Conservation (phyloP, 352 stramenopile species). For the Phytophthora macrochlamydospora region DNA sequence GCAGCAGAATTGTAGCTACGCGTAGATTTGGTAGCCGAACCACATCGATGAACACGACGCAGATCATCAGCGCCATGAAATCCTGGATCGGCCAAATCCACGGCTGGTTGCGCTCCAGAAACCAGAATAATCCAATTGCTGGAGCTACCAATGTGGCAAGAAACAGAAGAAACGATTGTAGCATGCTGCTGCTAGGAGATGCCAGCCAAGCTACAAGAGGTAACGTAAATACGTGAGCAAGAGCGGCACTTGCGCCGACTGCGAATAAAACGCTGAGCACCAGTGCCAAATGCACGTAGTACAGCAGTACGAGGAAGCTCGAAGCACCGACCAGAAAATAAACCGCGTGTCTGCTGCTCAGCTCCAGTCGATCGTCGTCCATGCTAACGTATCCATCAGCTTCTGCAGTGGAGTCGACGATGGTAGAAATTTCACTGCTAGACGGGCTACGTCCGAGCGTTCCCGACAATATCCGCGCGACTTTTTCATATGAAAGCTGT, state of each 20-base stretch:
- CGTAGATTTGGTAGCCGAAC: slow-evolving; percentile 81
- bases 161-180: slow-evolving; percentile 19
- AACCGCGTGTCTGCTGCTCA: slow-evolving; percentile 57
- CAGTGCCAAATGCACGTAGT: slow-evolving; percentile 65
- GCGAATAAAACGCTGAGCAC: slow-evolving; percentile 67
- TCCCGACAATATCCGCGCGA: slow-evolving; percentile 30
- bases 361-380: slow-evolving; percentile 42
- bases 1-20: slow-evolving; percentile 84
- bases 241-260: slow-evolving; percentile 45
- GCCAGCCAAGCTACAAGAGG: slow-evolving; percentile 36
- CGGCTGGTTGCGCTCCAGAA: slow-evolving; percentile 60
- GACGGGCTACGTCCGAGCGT: slow-evolving; percentile 15
- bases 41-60: slow-evolving; percentile 87
- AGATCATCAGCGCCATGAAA: slow-evolving; percentile 88
- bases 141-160: slow-evolving; percentile 25
- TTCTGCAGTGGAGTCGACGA: slow-evolving; percentile 12
- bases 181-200: slow-evolving; percentile 15
- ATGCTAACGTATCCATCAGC: slow-evolving; percentile 36
- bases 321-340: slow-evolving; percentile 67
- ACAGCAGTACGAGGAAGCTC: slow-evolving; percentile 59
- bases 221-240: slow-evolving; percentile 51
- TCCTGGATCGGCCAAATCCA: slow-evolving; percentile 90
- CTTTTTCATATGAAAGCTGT: slow-evolving; percentile 54
- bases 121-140: slow-evolving; percentile 49
- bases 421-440: slow-evolving; percentile 22